Percentiles rank a stretch among this genome's conserved stretches.
phyloP scores from a whole-genome alignment of 352 stramenopile species.

The Globisporangium rhizosaccharum region DNA sequence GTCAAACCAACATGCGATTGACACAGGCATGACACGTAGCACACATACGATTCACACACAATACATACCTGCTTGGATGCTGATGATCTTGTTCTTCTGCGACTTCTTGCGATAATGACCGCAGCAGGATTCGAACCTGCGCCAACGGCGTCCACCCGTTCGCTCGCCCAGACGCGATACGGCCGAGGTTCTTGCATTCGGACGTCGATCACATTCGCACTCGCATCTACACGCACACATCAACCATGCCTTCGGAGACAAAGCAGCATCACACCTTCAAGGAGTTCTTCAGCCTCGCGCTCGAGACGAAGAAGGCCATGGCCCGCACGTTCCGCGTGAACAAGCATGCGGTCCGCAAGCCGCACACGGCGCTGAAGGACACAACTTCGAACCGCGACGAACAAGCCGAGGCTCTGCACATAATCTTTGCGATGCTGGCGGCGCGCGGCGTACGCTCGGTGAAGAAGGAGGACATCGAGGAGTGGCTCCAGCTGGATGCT shows the following conservation, averaged over 20 bases:
- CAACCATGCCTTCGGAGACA: not conserved
- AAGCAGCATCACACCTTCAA: not conserved
- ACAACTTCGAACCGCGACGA: not conserved
- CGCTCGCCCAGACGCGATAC: conserved; percentile 1
- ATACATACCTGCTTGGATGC: not conserved
- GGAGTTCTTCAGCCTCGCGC: too few relatives aligned
- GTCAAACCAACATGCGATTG: not conserved
- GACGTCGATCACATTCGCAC: not conserved
- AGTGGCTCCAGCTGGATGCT: too few relatives aligned
- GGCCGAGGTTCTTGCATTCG: not conserved
- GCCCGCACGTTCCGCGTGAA: not conserved
- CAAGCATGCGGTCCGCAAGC: too few relatives aligned
- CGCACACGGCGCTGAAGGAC: not conserved
- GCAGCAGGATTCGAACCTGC: not conserved
- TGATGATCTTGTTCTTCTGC: not conserved
- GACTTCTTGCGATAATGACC: not conserved
- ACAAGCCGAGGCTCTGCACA: conserved; percentile 1
- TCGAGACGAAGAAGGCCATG: not conserved
- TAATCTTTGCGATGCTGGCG: not conserved
- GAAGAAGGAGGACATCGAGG: too few relatives aligned
- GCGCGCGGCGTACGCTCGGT: not conserved
- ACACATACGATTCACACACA: not conserved
- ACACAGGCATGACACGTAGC: not conserved
- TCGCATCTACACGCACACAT: not conserved
- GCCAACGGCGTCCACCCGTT: not conserved